Evolutionary conservation across 1,284 basidiomycete genomes (phyloP), one percentile per base, ranked within the genome.

Genomic region (Cutaneotrichosporon curvatum): DNA sequence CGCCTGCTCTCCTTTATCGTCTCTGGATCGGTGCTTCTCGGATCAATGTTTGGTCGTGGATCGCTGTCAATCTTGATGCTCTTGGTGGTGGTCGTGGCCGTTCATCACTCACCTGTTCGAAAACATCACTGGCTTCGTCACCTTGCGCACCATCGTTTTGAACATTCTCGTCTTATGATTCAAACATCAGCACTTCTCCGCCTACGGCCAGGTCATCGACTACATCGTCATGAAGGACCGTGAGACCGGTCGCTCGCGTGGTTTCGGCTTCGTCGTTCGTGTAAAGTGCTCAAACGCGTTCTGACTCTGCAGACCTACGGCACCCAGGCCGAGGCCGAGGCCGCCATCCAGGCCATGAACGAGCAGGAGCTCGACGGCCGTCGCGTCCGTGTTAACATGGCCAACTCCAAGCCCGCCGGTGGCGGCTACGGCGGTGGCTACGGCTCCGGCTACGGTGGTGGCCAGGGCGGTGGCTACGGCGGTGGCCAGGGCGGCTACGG

Each of bases 221-320:
- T 85, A 84, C 63, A 87, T 90, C 73, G 90, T 95, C 75, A 94
- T 94, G 90, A 87, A 89, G 77, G 91, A 95, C 77, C 87, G 90
- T 67, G 90, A 94, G 70, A 94, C 91, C 56, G 87, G 88, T 59
- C 87, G 90, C 68, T 94, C 90, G 60, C 87, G 91, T 66, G 88
- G 91, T 68, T 96, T 96, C 72, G 91, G 91, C 55, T 95, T 95
- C 73, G 32, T 96, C 61, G 70, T 71, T 52, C 45, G 68, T 71
- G 47, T 51, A 25, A 47, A 37, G 36, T 25, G 11, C 14, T n/a
- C 10, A 12, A 7, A 7, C 12, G 21, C 18, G 12, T 20, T 1
- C 14, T 31, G 16, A 40, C 34, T 37, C 8, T 33, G 10, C 49
- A 73, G 71, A 91, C 88, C 55, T 90, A 78, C 74, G 74, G 74